Conservation (phyloP, 169 alveolate species). For the Plasmodium relictum region DNA sequence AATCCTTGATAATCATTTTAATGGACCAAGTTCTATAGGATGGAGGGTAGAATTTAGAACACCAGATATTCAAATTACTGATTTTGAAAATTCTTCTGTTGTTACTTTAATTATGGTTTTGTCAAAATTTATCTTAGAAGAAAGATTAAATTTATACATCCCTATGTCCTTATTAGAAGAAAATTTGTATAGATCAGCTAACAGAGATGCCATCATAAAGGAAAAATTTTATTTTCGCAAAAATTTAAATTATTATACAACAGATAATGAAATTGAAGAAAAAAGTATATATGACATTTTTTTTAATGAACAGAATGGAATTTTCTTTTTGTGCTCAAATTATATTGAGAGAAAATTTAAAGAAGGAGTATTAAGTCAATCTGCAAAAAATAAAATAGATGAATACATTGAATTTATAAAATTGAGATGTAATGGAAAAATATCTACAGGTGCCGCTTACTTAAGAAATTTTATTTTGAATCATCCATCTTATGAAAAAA, state of each 20-base stretch:
- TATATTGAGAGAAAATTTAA: slow-evolving; percentile 72
- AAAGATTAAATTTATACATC: slow-evolving; percentile 91
- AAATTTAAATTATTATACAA: slow-evolving; percentile 77
- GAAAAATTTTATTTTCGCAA: slow-evolving; percentile 91
- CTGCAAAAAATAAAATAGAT: slow-evolving; percentile 76
- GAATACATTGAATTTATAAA: slow-evolving; percentile 83
- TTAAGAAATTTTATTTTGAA: slow-evolving; percentile 88
- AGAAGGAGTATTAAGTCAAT: slow-evolving; percentile 47
- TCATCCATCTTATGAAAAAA: slow-evolving; percentile 91
- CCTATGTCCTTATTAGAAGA: slow-evolving; percentile 94
- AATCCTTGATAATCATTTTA: slow-evolving; percentile 63
- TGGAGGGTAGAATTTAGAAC: slow-evolving; percentile 98
- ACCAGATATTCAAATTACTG: slow-evolving; percentile 95
- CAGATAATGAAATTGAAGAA: slow-evolving; percentile 76
- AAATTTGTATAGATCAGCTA: slow-evolving; percentile 91
- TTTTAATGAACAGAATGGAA: slow-evolving; percentile 84
- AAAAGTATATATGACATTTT: slow-evolving; percentile 85
- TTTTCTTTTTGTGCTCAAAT: slow-evolving; percentile 76
- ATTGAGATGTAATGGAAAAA: slow-evolving; percentile 89
- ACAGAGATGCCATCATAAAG: slow-evolving; percentile 87
- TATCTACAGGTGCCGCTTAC: slow-evolving; percentile 91
- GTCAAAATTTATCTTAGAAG: slow-evolving; percentile 85
- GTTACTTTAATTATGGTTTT: slow-evolving; percentile 85
- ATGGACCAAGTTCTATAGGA: slow-evolving; percentile 43
- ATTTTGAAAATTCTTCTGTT: slow-evolving; percentile 94